Percentiles rank a stretch among this genome's conserved stretches.
Conservation (phyloP, 1,139 yeast species). For the Candida tropicalis region DNA sequence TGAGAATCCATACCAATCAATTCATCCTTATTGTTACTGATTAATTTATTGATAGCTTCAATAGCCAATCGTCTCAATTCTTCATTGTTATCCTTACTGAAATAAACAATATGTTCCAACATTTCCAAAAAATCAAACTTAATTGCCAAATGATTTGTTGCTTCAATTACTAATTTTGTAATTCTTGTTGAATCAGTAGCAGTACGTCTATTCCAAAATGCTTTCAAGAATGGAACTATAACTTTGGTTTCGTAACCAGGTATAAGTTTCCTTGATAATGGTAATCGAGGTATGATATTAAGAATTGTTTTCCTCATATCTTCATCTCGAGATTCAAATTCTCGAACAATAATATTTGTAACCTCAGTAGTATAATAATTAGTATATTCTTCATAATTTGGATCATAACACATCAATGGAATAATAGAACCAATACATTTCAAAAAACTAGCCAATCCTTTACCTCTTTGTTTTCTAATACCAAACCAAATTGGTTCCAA, state of each 20-base stretch:
- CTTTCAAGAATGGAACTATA: conserved; percentile 63
- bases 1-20: conserved; percentile 40
- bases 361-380: conserved; percentile 78
- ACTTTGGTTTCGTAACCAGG: conserved; percentile 43
- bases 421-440: conserved; percentile 79
- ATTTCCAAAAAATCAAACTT: conserved; percentile 68
- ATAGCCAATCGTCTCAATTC: conserved; percentile 78
- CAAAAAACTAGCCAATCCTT: conserved; percentile 72
- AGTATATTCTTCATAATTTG: conserved; percentile 66
- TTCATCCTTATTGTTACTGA: conserved; percentile 30
- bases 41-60: conserved; percentile 55
- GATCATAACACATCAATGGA: conserved; percentile 73
- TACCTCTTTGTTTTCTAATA: conserved; percentile 75
- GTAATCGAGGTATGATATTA: conserved; percentile 34
- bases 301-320: conserved; percentile 83
- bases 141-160: conserved; percentile 68
- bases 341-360: conserved; percentile 66
- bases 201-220: conserved; percentile 77
- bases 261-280: conserved; percentile 32
- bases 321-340: conserved; percentile 82
- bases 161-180: conserved; percentile 66
- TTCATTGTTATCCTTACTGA: conserved; percentile 81
- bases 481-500: conserved; percentile 85
- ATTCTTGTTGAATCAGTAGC: conserved; percentile 56
- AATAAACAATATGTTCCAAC: conserved; percentile 57